Percentiles rank a stretch among this genome's conserved stretches.
Evolutionary conservation across 768 basidiomycete genomes (phyloP).

Genomic region (Steccherinum ochraceum): DNA sequence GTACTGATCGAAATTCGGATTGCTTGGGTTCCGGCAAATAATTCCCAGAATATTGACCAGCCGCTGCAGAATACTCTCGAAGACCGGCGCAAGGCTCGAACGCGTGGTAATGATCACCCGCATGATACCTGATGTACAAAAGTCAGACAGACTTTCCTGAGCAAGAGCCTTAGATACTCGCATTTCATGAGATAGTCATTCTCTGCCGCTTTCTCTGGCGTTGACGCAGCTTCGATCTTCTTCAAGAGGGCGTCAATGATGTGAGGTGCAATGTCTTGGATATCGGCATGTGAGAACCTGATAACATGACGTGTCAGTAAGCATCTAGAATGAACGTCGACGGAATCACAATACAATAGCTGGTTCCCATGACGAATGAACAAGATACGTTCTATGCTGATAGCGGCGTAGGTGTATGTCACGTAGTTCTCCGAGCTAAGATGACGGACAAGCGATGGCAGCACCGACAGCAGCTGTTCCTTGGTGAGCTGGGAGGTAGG

Average conservation of each 20-base stretch:
- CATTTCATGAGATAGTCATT: slow-evolving; percentile 99
- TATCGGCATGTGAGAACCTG: slow-evolving; percentile 85
- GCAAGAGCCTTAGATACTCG: slow-evolving; percentile 31
- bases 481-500: slow-evolving; percentile 68
- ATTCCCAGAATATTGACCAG: slow-evolving; percentile 80
- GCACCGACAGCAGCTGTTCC: slow-evolving; percentile 84
- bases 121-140: slow-evolving; percentile 69
- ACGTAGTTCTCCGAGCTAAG: slow-evolving; percentile 84
- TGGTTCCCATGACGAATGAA: slow-evolving; percentile 79
- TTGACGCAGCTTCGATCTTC: slow-evolving; percentile 73
- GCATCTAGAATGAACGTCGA: neutral
- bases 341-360: slow-evolving; percentile 52
- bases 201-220: slow-evolving; percentile 90
- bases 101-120: slow-evolving; percentile 87
- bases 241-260: slow-evolving; percentile 66
- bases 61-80: slow-evolving; percentile 57
- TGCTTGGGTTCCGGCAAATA: slow-evolving; percentile 94
- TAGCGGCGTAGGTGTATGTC: slow-evolving; percentile 92
- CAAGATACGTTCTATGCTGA: slow-evolving; percentile 93
- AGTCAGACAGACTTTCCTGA: neutral
- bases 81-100: slow-evolving; percentile 64
- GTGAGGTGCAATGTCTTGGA: slow-evolving; percentile 73
- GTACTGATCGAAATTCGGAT: slow-evolving; percentile 96
- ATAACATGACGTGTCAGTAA: neutral
- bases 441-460: slow-evolving; percentile 81